phyloP scores from a whole-genome alignment of 2,329 filamentous ascomycete species.

The Aspergillus tubingensis region DNA sequence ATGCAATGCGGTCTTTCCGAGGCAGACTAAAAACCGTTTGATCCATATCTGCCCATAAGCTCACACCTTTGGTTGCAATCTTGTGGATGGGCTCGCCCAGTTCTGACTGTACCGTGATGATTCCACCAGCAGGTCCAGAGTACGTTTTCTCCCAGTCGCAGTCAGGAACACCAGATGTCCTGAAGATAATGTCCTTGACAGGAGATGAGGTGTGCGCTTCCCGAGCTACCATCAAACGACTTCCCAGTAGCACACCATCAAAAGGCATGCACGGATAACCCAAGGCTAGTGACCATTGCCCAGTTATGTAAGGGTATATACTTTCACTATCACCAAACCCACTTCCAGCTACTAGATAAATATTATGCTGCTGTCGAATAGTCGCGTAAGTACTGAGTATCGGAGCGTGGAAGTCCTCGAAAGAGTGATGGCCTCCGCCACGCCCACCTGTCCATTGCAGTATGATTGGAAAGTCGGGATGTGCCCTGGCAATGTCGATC shows the following conservation, averaged over 20 bases:
- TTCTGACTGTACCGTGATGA: conserved; percentile 77
- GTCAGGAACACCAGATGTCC: conserved; percentile 76
- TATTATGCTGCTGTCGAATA: conserved; percentile 71
- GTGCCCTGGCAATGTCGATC: conserved; percentile 91
- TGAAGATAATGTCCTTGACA: conserved; percentile 82
- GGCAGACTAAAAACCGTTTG: conserved; percentile 22
- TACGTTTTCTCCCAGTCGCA: conserved; percentile 85
- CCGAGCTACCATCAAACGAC: conserved; percentile 92
- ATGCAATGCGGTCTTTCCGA: conserved; percentile 58
- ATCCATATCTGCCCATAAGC: conserved; percentile 43
- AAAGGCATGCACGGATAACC: conserved; percentile 93
- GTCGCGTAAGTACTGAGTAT: conserved; percentile 85
- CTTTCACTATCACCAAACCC: conserved; percentile 89
- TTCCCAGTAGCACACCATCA: conserved; percentile 87
- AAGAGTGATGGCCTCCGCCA: conserved; percentile 92
- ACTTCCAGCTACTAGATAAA: conserved; percentile 85
- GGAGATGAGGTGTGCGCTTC: conserved; percentile 83
- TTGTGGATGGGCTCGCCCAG: conserved; percentile 47
- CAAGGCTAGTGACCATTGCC: conserved; percentile 81
- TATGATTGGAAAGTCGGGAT: conserved; percentile 88
- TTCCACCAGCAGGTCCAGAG: conserved; percentile 80
- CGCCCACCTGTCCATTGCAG: conserved; percentile 94
- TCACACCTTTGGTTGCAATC: conserved; percentile 40
- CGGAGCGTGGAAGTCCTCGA: conserved; percentile 91
- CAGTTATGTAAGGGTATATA: conserved; percentile 89